Conservation (phyloP, 805 yeast species). For the Lachancea sp. region DNA sequence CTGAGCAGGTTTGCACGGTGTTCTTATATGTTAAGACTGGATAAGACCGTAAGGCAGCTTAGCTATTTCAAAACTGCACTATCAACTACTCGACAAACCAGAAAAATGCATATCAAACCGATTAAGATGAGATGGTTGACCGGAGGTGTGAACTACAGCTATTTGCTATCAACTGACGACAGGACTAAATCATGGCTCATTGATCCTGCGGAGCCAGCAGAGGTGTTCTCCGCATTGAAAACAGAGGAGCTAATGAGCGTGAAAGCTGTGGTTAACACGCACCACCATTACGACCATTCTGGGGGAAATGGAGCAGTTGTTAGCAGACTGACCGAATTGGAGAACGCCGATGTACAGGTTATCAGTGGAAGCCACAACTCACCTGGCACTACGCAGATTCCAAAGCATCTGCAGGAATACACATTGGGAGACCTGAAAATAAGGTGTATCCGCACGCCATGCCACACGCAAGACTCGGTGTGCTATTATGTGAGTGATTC, state of each 20-base stretch:
- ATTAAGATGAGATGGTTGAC: conserved; percentile 93
- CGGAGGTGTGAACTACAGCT: conserved; percentile 82
- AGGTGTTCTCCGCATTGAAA: conserved; percentile 44
- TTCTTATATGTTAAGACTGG: neutral
- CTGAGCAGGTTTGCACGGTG: neutral
- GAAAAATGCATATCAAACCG: conserved; percentile 73
- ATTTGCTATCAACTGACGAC: conserved; percentile 57
- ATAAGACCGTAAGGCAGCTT: neutral
- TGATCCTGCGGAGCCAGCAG: conserved; percentile 88
- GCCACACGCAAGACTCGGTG: conserved; percentile 95
- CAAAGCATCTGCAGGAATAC: conserved; percentile 57
- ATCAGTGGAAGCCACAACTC: conserved; percentile 61
- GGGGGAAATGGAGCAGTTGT: conserved; percentile 59
- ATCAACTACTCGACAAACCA: conserved; percentile 2
- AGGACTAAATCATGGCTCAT: conserved; percentile 69
- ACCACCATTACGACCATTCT: conserved; percentile 93
- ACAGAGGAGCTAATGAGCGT: conserved; percentile 42
- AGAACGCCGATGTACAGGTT: conserved; percentile 48
- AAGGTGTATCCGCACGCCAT: conserved; percentile 88
- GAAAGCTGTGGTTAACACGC: conserved; percentile 84
- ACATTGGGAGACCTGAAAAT: conserved; percentile 43
- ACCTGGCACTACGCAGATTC: conserved; percentile 62
- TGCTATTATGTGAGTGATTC: conserved; percentile 72
- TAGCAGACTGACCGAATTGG: conserved; percentile 23
- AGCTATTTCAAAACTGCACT: neutral